Evolutionary conservation across 305 asterid genomes (phyloP).

Genomic region (Fraxinus baroniana): DNA sequence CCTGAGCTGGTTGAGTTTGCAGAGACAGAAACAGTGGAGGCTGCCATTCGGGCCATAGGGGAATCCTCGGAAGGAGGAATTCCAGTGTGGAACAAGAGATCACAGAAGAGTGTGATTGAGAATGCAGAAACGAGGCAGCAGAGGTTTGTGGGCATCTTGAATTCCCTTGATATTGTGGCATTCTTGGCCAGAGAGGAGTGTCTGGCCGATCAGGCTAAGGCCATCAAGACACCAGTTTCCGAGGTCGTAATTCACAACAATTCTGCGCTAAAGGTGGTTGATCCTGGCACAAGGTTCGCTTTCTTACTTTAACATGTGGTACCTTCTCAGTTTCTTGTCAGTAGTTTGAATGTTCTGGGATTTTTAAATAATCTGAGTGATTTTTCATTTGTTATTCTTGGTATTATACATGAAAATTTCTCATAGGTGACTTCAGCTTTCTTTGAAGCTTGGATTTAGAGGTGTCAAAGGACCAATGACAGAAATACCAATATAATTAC

Average conservation of each 20-base stretch:
- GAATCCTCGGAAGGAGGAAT: slow-evolving; percentile 90
- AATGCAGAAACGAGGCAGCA: slow-evolving; percentile 69
- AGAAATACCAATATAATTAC: background rate
- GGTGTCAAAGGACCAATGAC: background rate
- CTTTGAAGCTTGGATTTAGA: background rate
- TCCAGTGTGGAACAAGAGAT: slow-evolving; percentile 82
- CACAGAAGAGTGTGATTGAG: slow-evolving; percentile 54
- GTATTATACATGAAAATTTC: background rate
- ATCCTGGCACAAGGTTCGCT: slow-evolving; percentile 88
- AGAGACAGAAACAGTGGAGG: slow-evolving; percentile 78
- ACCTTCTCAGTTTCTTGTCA: background rate
- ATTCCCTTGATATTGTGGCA: slow-evolving; percentile 79
- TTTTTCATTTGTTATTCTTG: background rate
- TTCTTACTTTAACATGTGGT: background rate
- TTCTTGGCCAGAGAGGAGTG: slow-evolving; percentile 73
- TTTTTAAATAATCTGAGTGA: background rate
- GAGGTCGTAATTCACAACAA: slow-evolving; percentile 60
- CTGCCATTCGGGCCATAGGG: slow-evolving; percentile 79
- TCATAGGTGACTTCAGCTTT: background rate
- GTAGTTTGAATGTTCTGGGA: background rate
- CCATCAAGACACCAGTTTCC: slow-evolving; percentile 79
- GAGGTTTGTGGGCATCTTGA: slow-evolving; percentile 87
- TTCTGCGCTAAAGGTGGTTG: slow-evolving; percentile 77
- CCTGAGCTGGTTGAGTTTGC: slow-evolving; percentile 83
- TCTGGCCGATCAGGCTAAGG: slow-evolving; percentile 68